Evolutionary conservation across 202 grass and related monocot genomes (phyloP).

Genomic region (Zizania palustris): DNA sequence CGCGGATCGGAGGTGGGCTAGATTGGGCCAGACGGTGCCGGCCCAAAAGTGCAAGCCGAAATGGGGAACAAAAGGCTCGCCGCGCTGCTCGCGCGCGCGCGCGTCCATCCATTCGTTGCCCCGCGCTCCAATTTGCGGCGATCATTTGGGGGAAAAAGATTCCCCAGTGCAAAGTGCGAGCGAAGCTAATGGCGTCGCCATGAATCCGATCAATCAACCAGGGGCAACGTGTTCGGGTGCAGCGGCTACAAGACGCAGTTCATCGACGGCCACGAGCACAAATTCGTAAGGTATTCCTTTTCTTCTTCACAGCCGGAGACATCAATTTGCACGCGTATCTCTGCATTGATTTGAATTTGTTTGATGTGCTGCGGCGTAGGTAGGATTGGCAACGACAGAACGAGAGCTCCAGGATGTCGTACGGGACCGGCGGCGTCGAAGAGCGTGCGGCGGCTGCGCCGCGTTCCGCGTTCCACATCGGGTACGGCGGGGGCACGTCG

Average conservation of each 20-base stretch:
- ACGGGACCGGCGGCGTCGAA: slow-evolving; percentile 1
- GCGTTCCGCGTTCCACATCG: slow-evolving; percentile 55
- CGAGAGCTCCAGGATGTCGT: slow-evolving; percentile 46
- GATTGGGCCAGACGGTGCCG: background rate
- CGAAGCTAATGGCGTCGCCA: background rate
- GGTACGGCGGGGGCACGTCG: slow-evolving; percentile 50
- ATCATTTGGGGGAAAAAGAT: background rate
- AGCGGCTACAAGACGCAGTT: slow-evolving; percentile 45
- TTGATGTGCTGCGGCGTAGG: background rate
- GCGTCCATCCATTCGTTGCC: background rate
- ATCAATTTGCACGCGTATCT: too few relatives aligned
- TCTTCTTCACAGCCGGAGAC: background rate
- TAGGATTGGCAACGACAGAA: slow-evolving; percentile 61
- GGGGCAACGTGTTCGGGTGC: slow-evolving; percentile 55
- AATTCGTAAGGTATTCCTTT: slow-evolving; percentile 49
- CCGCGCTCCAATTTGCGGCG: background rate
- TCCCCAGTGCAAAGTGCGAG: background rate
- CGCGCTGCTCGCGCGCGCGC: background rate
- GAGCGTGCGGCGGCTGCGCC: slow-evolving; percentile 27
- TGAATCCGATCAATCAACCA: background rate
- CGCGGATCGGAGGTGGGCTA: slow-evolving; percentile 14
- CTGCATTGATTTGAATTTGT: background rate
- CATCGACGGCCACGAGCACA: slow-evolving; percentile 55
- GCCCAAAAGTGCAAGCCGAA: slow-evolving; percentile 3
- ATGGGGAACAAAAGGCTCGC: background rate